phyloP scores from a whole-genome alignment of 2,329 filamentous ascomycete genomes.

The Fusarium xyrophilum region DNA sequence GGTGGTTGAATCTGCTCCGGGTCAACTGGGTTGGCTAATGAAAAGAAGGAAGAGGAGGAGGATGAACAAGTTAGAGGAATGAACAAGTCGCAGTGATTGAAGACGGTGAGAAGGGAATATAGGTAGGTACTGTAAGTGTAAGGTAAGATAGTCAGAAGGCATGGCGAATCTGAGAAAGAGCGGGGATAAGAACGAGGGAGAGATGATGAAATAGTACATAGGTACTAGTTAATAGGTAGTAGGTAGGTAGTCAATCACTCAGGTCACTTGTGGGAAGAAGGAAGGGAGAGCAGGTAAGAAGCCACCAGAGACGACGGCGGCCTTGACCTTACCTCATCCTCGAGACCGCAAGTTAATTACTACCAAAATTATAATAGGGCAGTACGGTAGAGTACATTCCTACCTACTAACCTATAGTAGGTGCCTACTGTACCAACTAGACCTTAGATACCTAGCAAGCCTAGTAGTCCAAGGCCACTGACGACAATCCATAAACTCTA shows the following conservation, averaged over 20 bases:
- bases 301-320: constrained; percentile 4
- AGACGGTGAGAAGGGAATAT: neutral
- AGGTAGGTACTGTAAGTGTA: neutral
- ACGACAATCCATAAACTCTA: constrained; percentile 21
- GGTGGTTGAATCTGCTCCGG: constrained; percentile 10
- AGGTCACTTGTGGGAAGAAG: neutral
- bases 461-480: neutral
- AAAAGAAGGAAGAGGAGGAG: neutral
- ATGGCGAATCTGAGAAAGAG: constrained; percentile 5
- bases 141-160: neutral
- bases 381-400: constrained; percentile 4
- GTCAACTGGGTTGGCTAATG: neutral
- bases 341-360: constrained; percentile 6
- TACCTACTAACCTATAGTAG: no score
- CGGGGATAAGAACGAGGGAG: neutral
- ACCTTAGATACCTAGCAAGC: no score
- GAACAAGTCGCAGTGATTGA: neutral
- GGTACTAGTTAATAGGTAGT: no score
- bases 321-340: neutral
- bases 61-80: neutral
- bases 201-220: neutral
- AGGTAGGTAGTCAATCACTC: constrained; percentile 13
- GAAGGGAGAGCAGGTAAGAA: constrained; percentile 29
- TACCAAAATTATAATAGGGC: constrained; percentile 4
- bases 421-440: neutral